A percentile compares a stretch with the other conserved stretches of the same genome.
Conservation (phyloP, 495 filamentous ascomycete genomes). For the Xylaria telfairii region DNA sequence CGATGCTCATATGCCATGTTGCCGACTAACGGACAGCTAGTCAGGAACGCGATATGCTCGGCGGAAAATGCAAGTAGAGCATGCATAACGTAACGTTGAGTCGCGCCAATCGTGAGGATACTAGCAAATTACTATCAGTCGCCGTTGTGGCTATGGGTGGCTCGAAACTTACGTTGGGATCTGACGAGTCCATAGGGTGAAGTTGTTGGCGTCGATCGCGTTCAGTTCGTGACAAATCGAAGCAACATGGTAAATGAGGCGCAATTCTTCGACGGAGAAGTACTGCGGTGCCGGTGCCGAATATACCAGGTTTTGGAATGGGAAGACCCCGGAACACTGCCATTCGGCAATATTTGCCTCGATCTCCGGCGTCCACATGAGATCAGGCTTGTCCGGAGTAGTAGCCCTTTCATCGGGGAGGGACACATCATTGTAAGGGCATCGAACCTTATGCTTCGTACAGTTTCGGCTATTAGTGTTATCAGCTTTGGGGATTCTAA, state of each 20-base stretch:
- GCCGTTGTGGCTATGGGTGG: constrained; percentile 4
- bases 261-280: constrained; percentile 76
- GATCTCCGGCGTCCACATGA: constrained; percentile 82
- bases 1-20: constrained; percentile 88
- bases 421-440: constrained; percentile 89
- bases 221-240: constrained; percentile 84
- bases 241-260: constrained; percentile 90
- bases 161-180: constrained; percentile 79
- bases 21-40: constrained; percentile 78
- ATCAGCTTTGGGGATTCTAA: constrained; percentile 27
- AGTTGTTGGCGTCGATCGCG: constrained; percentile 74
- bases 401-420: constrained; percentile 67
- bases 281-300: constrained; percentile 68
- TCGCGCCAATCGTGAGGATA: constrained; percentile 81
- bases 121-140: constrained; percentile 62
- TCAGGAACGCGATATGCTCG: constrained; percentile 86
- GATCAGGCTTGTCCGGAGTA: constrained; percentile 74
- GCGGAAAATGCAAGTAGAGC: constrained; percentile 89
- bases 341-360: constrained; percentile 82
- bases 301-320: constrained; percentile 81
- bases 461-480: constrained; percentile 80
- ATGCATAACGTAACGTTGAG: constrained; percentile 89
- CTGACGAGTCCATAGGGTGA: constrained; percentile 89
- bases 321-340: constrained; percentile 83
- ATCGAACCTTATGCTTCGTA: constrained; percentile 97